Evolutionary conservation across 768 basidiomycete genomes (phyloP).

Genomic region (Amanita molliuscula): DNA sequence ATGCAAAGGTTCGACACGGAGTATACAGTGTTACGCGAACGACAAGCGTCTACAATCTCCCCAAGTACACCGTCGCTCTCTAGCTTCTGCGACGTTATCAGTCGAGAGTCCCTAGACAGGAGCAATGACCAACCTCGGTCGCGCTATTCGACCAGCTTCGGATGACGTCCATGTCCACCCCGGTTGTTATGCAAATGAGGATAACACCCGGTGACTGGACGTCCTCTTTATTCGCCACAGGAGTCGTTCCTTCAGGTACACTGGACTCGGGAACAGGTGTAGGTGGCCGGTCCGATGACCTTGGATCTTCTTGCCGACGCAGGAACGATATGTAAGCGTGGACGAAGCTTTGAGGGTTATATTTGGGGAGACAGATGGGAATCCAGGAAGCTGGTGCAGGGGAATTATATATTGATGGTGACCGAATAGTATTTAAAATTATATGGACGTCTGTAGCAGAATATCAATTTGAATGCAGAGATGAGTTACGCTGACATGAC

Average conservation of each 20-base stretch:
- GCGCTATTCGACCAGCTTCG: constrained; percentile 66
- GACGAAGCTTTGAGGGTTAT: constrained; percentile 80
- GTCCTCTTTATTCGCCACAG: neutral
- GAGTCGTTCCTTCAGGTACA: constrained; percentile 7
- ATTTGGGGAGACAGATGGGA: constrained; percentile 92
- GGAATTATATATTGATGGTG: constrained; percentile 69
- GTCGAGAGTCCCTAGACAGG: neutral
- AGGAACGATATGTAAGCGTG: constrained; percentile 83
- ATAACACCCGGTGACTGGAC: constrained; percentile 31
- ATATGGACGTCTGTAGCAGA: constrained; percentile 72
- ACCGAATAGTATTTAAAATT: constrained; percentile 81
- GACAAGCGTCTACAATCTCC: constrained; percentile 37
- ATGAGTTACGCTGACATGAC: constrained; percentile 24
- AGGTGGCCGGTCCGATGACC: constrained; percentile 10
- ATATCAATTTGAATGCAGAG: neutral
- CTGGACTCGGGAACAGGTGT: constrained; percentile 7
- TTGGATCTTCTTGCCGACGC: constrained; percentile 27
- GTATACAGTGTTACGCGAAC: constrained; percentile 47
- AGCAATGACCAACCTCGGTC: constrained; percentile 33
- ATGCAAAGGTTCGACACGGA: constrained; percentile 70
- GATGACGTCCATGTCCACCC: constrained; percentile 79
- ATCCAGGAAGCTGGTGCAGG: constrained; percentile 85
- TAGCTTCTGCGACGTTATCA: constrained; percentile 42
- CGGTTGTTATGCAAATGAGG: constrained; percentile 72
- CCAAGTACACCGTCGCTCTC: constrained; percentile 46